A percentile compares a stretch with the other conserved stretches of the same genome.
Evolutionary conservation across 2,329 filamentous ascomycete species (phyloP).

Genomic region (Hypoxylon sp.): DNA sequence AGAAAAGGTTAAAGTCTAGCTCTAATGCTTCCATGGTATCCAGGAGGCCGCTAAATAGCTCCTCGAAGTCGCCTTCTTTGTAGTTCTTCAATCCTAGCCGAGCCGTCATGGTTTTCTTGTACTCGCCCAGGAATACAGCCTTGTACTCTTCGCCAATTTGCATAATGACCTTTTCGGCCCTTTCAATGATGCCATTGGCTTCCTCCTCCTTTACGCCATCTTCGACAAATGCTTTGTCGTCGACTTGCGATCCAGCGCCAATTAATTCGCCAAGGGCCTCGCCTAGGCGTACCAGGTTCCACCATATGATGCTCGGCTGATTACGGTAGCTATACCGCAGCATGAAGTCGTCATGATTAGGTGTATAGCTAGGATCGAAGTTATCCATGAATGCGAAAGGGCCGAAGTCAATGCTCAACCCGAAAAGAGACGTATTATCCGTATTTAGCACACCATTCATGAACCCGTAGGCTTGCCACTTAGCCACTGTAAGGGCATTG

Average conservation of each 20-base stretch:
- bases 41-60: slow-evolving; percentile 83
- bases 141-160: slow-evolving; percentile 89
- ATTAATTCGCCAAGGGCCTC: slow-evolving; percentile 91
- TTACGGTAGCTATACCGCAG: slow-evolving; percentile 93
- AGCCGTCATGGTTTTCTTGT: slow-evolving; percentile 84
- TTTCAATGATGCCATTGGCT: slow-evolving; percentile 76
- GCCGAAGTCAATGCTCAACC: slow-evolving; percentile 92
- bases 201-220: slow-evolving; percentile 79
- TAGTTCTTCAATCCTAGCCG: slow-evolving; percentile 80
- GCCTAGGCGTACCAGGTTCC: slow-evolving; percentile 93
- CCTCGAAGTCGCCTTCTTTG: slow-evolving; percentile 81
- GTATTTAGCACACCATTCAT: slow-evolving; percentile 99
- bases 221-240: slow-evolving; percentile 76
- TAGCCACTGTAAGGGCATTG: slow-evolving; percentile 88
- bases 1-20: slow-evolving; percentile 95
- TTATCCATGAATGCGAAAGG: slow-evolving; percentile 98
- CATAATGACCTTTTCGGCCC: slow-evolving; percentile 86
- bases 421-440: slow-evolving; percentile 93
- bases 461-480: slow-evolving; percentile 99
- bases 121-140: slow-evolving; percentile 86
- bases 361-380: slow-evolving; percentile 94
- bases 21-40: slow-evolving; percentile 85
- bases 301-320: slow-evolving; percentile 97
- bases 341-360: slow-evolving; percentile 93
- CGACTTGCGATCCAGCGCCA: slow-evolving; percentile 78